Evolutionary conservation across 2,329 filamentous ascomycete species (phyloP).

Genomic region (Malbranchea cinnamomea): DNA sequence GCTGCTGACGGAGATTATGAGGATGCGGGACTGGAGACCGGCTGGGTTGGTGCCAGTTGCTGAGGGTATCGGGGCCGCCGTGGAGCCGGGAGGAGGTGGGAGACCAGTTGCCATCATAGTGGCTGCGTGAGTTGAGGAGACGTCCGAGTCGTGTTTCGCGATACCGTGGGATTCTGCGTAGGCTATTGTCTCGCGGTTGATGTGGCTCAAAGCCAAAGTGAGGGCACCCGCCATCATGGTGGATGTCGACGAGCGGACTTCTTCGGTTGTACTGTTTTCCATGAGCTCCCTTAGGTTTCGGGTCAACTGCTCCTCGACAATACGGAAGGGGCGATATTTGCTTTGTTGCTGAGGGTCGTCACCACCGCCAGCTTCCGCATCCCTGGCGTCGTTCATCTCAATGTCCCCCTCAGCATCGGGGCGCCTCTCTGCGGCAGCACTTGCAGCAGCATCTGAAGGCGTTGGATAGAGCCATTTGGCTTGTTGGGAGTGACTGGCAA

Average conservation of each 20-base stretch:
- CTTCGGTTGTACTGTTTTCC: constrained; percentile 48
- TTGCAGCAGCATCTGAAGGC: constrained; percentile 14
- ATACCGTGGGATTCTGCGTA: constrained; percentile 43
- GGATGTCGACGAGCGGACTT: constrained; percentile 45
- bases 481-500: constrained; percentile 76
- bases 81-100: constrained; percentile 7
- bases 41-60: constrained; percentile 31
- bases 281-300: constrained; percentile 61
- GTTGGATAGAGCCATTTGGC: constrained; percentile 81
- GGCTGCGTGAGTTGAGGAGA: constrained; percentile 22
- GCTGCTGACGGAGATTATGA: constrained; percentile 79
- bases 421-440: constrained; percentile 7
- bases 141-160: constrained; percentile 16
- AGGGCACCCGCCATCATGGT: constrained; percentile 85
- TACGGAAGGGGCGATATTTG: constrained; percentile 84
- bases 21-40: constrained; percentile 61
- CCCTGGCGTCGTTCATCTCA: constrained; percentile 45
- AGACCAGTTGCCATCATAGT: constrained; percentile 11
- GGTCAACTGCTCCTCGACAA: constrained; percentile 70
- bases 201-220: constrained; percentile 76
- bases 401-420: constrained; percentile 35
- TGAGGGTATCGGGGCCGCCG: too few relatives aligned
- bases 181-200: constrained; percentile 63
- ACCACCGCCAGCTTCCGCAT: too few relatives aligned
- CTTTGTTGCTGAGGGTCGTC: constrained; percentile 44